Evolutionary conservation across 202 grass and related monocot genomes (phyloP).

Genomic region (Carex arenaria): DNA sequence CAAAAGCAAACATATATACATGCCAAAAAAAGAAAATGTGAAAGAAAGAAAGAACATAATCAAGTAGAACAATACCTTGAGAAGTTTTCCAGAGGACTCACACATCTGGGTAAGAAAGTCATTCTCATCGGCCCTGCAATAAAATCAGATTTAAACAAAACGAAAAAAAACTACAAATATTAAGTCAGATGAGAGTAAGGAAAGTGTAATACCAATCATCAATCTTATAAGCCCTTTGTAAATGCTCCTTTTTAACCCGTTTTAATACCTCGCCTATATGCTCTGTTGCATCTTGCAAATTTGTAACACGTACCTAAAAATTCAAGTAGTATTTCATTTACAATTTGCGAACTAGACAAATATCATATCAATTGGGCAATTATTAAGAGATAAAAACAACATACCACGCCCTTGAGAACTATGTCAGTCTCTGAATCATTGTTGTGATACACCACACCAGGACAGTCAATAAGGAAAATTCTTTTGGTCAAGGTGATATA

Average conservation of each 20-base stretch:
- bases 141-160: conserved; percentile 20
- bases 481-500: conserved; percentile 96
- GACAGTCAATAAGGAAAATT: conserved; percentile 95
- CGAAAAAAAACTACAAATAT: neutral
- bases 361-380: neutral
- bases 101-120: conserved; percentile 87
- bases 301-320: conserved; percentile 85
- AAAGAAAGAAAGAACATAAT: neutral
- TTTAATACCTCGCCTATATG: conserved; percentile 96
- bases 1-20: neutral
- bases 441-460: conserved; percentile 96
- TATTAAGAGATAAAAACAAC: conserved; percentile 23
- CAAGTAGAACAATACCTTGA: conserved; percentile 56
- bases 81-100: conserved; percentile 73
- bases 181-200: neutral
- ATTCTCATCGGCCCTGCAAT: conserved; percentile 67
- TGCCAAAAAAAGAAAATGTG: neutral
- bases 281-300: conserved; percentile 89
- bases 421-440: conserved; percentile 98
- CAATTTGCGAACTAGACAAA: conserved; percentile 10
- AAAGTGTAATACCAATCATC: conserved; percentile 55
- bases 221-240: conserved; percentile 95
- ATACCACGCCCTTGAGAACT: conserved; percentile 99
- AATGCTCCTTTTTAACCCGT: conserved; percentile 87
- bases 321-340: neutral